Conservation (phyloP, 176 grass and related monocot species). For the Hordeum vulgare region DNA sequence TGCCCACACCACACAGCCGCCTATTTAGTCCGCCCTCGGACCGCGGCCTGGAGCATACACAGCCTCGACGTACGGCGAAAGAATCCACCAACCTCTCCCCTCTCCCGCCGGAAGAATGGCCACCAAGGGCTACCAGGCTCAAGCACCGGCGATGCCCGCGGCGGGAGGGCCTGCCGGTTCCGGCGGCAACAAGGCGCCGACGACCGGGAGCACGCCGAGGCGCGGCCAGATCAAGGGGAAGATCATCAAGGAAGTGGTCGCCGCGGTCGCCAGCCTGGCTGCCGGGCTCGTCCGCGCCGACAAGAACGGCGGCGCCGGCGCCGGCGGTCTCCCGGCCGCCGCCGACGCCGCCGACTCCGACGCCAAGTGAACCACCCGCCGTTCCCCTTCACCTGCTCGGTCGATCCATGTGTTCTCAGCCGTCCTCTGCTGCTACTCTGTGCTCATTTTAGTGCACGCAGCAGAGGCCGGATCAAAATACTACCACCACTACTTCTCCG, state of each 20-base stretch:
- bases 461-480: neutral
- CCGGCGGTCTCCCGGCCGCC: neutral
- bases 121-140: constrained; percentile 22
- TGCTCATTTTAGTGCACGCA: constrained; percentile 35
- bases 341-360: neutral
- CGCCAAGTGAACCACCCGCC: neutral
- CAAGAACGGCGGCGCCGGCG: neutral
- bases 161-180: neutral
- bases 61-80: neutral
- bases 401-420: neutral
- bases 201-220: neutral
- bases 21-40: no score
- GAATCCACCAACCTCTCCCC: neutral
- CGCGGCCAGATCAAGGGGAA: constrained; percentile 65
- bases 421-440: constrained; percentile 28
- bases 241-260: constrained; percentile 39
- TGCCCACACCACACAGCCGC: no score
- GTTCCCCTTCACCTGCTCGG: neutral
- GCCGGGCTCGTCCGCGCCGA: neutral
- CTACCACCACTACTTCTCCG: neutral
- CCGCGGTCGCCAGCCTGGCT: neutral
- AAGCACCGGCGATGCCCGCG: neutral
- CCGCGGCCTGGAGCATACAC: neutral
- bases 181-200: neutral
- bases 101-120: constrained; percentile 13